Conservation (phyloP, 495 filamentous ascomycete genomes). For the Tuber borchii region DNA sequence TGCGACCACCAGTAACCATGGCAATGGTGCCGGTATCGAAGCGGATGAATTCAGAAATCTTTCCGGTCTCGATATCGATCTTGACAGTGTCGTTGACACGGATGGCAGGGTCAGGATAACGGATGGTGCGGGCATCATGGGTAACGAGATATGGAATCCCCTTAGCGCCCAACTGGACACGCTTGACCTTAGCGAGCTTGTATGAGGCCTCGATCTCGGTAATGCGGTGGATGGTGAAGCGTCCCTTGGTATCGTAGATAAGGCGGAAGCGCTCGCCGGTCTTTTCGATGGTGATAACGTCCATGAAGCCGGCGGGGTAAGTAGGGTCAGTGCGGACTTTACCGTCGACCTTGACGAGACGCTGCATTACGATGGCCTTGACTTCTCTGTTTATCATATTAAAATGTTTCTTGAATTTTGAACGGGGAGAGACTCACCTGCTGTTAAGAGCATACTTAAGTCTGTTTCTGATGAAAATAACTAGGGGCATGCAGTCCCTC, state of each 20-base stretch:
- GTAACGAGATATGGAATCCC: conserved; percentile 99
- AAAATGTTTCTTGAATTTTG: background rate
- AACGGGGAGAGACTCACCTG: conserved; percentile 31
- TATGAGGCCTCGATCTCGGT: conserved; percentile 94
- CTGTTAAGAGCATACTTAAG: conserved; percentile 99
- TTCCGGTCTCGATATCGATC: conserved; percentile 92
- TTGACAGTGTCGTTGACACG: conserved; percentile 99
- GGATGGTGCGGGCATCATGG: conserved; percentile 99
- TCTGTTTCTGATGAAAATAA: conserved; percentile 98
- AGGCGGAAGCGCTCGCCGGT: conserved; percentile 99
- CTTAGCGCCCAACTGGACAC: conserved; percentile 96
- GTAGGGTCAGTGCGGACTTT: conserved; percentile 98
- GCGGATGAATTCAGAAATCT: conserved; percentile 90
- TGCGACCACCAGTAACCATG: conserved; percentile 97
- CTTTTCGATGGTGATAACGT: conserved; percentile 98
- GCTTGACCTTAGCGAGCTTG: conserved; percentile 99
- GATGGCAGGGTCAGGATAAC: conserved; percentile 94
- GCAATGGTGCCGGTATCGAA: conserved; percentile 96
- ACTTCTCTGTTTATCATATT: conserved; percentile 56
- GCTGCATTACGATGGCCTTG: conserved; percentile 98
- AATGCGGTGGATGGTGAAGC: conserved; percentile 99
- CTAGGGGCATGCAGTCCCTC: conserved; percentile 95
- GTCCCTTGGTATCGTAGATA: conserved; percentile 99
- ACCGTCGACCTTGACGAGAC: conserved; percentile 97
- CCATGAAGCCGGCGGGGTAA: conserved; percentile 98